These are phyloP conservation scores for Candida pseudocylindracea DNA, from an alignment of 1,139 yeast species.

Conservation along the genomic window DNA sequence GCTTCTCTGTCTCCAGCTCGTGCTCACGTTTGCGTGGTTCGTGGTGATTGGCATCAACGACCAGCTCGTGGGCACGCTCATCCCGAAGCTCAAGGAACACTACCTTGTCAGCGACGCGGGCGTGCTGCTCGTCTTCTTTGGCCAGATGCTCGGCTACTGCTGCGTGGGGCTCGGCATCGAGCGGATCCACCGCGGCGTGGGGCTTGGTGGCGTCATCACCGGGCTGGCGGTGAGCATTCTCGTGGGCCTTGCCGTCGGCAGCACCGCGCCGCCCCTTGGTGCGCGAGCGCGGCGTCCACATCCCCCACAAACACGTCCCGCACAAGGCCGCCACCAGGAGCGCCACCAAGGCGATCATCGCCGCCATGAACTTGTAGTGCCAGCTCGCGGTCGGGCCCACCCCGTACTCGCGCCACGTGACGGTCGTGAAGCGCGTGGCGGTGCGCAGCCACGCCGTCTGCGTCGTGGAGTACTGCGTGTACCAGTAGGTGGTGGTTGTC, in stretches of 20 bases:
- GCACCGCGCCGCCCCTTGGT: slow-evolving; percentile 16
- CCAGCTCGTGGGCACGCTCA: slow-evolving; percentile 33
- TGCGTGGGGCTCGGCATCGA: slow-evolving; percentile 16
- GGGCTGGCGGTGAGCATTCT: slow-evolving; percentile 13
- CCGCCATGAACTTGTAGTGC: too few relatives aligned
- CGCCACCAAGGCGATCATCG: too few relatives aligned
- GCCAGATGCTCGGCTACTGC: slow-evolving; percentile 16
- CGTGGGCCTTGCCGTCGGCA: slow-evolving; percentile 8
- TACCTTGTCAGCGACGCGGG: slow-evolving; percentile 21
- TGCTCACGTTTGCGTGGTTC: slow-evolving; percentile 10
- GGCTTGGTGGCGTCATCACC: slow-evolving; percentile 16
- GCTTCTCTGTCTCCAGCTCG: too few relatives aligned
- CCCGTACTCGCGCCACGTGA: too few relatives aligned
- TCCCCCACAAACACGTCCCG: too few relatives aligned
- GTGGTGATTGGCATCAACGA: slow-evolving; percentile 29
- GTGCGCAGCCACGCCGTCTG: too few relatives aligned
- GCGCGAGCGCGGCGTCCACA: too few relatives aligned
- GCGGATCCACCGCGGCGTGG: slow-evolving; percentile 11
- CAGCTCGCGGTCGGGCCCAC: too few relatives aligned
- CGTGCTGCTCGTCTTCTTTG: slow-evolving; percentile 13
- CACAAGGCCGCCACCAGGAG: too few relatives aligned
- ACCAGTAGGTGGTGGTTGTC: too few relatives aligned
- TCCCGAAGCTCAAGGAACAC: slow-evolving; percentile 22
- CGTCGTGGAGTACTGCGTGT: too few relatives aligned
- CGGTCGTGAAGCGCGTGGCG: too few relatives aligned